Evolutionary conservation across 2,329 filamentous ascomycete species (phyloP), one percentile per base, ranked within the genome.

Genomic region (Calonectria henricotiae): DNA sequence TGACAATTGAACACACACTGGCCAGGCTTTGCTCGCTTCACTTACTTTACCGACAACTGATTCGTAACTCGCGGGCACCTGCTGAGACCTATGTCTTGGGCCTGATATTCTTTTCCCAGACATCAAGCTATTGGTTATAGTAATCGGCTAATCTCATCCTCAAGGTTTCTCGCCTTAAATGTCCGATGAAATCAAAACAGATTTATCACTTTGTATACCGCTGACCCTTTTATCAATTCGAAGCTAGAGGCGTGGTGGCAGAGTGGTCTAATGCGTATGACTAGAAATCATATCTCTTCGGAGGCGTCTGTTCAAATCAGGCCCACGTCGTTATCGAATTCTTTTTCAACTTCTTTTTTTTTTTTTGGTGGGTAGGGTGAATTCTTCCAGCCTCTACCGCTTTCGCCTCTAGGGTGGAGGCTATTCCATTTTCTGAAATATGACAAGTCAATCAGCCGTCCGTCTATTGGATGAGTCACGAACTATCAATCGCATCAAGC

Each of bases 261-360:
- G 43, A 46, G 43, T 46, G 43, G 43, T 46, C 43, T 46, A 46
- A 46, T 46, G 43, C 43, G 43, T 46, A 46, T 46, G 43, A 46
- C 43, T 46, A 46, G 43, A 46, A 46, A 46, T 46, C 43, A 46
- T 46, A 46, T 46, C 43, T 46, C 43, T 46, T 46, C 43, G 43
- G 43, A 46, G 43, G 43, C 43, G 43, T 46, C 43, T 46, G 43
- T 46, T 46, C 43, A 46, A 46, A 46, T 46, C 43, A 46, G 43
- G 43, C 43, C 43, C 43, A 46, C 43, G 43, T 46, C 43, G 43
- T 43, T 6, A 23, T 46, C 6, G n/a, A 46, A 12, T 46, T 20
- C 5, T 12, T 46, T 20, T 46, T 23, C 32, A 35, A 35, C 5
- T 3, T 13, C 11, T 8, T 37, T 8, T 8, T 37, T 37, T 37